phyloP scores from a whole-genome alignment of 371 early-diverging fungal genomes.

The Mucor piriformis region DNA sequence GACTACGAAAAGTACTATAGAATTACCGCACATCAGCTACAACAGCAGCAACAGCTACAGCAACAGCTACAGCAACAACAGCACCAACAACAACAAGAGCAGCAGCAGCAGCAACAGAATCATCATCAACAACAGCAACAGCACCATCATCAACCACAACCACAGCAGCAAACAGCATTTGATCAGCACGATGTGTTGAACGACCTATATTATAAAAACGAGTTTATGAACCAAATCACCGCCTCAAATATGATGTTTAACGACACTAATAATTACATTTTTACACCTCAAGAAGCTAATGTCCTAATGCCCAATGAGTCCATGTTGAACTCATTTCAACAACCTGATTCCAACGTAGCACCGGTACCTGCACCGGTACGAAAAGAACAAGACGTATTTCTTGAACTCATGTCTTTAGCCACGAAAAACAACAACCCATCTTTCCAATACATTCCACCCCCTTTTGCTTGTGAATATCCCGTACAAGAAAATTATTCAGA shows the following conservation, averaged over 20 bases:
- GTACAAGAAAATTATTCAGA: not conserved
- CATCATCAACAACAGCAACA: no score
- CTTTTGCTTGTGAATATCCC: not conserved
- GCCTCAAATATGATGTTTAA: no score
- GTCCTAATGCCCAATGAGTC: not conserved
- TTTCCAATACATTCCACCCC: not conserved
- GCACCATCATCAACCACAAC: no score
- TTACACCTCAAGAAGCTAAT: no score
- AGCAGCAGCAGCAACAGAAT: no score
- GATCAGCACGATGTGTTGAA: no score
- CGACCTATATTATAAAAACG: no score
- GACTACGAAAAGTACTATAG: not conserved
- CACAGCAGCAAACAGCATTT: no score
- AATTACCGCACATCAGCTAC: not conserved
- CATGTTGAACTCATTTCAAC: not conserved
- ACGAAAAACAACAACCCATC: not conserved
- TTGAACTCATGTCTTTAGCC: slow-evolving; percentile 25
- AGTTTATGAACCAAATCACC: no score
- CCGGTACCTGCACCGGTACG: not conserved
- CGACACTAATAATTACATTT: no score
- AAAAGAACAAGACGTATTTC: slow-evolving; percentile 26
- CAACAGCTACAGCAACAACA: slow-evolving; percentile 2
- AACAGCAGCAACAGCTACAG: slow-evolving; percentile 4
- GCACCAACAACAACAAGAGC: not conserved
- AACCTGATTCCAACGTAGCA: not conserved